Percentiles rank a stretch among this genome's conserved stretches.
Conservation (phyloP, 1,284 basidiomycete genomes). For the Austroboletus niveus region DNA sequence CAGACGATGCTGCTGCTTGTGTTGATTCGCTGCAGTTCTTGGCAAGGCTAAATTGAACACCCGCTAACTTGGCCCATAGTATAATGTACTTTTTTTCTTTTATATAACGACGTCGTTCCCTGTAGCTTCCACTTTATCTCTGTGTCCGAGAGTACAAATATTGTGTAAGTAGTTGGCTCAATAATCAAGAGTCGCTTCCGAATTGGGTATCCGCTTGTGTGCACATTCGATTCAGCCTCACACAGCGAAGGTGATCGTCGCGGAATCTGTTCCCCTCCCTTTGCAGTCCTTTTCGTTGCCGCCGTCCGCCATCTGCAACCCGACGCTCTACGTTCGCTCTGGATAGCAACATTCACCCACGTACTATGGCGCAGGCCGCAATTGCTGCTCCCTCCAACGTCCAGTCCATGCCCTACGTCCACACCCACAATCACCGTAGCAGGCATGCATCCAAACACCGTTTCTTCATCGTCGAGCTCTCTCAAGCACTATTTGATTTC, state of each 20-base stretch:
- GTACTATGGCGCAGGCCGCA: constrained; percentile 32
- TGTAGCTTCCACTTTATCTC: not conserved
- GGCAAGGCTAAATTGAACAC: constrained; percentile 10
- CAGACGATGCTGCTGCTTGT: not conserved
- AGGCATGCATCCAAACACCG: constrained; percentile 49
- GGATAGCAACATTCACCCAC: constrained; percentile 2
- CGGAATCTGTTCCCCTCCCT: constrained; percentile 25
- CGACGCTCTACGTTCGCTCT: not conserved
- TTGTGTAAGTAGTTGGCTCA: not conserved
- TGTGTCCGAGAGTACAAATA: not conserved
- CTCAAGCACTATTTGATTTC: constrained; percentile 74
- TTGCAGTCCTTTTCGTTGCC: constrained; percentile 7
- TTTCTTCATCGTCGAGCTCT: constrained; percentile 65
- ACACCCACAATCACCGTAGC: constrained; percentile 31
- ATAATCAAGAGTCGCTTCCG: constrained; percentile 22
- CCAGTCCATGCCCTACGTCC: constrained; percentile 28
- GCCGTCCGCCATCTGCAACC: constrained; percentile 7
- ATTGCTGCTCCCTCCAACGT: constrained; percentile 14
- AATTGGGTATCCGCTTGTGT: constrained; percentile 24
- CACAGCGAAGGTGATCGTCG: constrained; percentile 28
- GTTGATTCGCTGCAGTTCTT: constrained; percentile 18
- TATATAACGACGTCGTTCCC: constrained; percentile 7
- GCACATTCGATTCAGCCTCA: constrained; percentile 12
- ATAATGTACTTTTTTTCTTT: constrained; percentile 9
- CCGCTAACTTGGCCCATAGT: constrained; percentile 15